Base-by-base conservation (phyloP, 1,139 yeast genomes). In the Kodamaea plutei region DNA sequence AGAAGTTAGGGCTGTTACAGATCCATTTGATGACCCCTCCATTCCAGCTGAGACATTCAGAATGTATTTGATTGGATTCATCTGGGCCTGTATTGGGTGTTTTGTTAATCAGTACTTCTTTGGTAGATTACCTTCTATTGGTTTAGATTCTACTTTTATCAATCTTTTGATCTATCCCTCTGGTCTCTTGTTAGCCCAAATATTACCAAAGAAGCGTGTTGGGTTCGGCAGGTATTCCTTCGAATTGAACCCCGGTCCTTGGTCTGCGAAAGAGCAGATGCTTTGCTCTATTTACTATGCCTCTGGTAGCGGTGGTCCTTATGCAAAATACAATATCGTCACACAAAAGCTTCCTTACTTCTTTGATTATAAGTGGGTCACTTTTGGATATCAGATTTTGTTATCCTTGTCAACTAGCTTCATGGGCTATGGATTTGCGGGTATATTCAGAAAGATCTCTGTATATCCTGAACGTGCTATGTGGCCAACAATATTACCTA, bases 131-230 rank as follows among this genome's bases (percentile, higher is more conserved):
- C 84, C 82, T 5, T 33, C 59, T 10, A 73, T 78, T 33, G 27
- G 56, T 3, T 49, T 79, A 10, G 39, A 61, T 6, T 44, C 78
- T 11, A 44, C 80, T 3, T 58, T 78, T 23, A 61, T 73, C 34
- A 84, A 79, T 48, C 54, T 79, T 34, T 61, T 80, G 33, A 52
- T 78, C 28, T 77, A 72, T 44, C 80, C 82, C n/a, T 58, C 70
- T 42, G 87, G 85, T 28, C 51, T 51, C n/a, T 32, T 52, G 4
- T 38, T 46, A 36, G 44, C 43, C 4, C 38, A 28, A 20, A 25
- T 50, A 13, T 36, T 56, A 14, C 65, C 65, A 4, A 45, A 43
- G 17, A 37, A 40, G 39, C 39, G 34, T 20, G 33, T 47, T 22
- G 40, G 31, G 8, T 22, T 44, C 13, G 41, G 41, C 36, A 36